Evolutionary conservation across 345 rosid species (phyloP), one percentile per base, ranked within the genome.

Genomic region (Eucalyptus globulus): DNA sequence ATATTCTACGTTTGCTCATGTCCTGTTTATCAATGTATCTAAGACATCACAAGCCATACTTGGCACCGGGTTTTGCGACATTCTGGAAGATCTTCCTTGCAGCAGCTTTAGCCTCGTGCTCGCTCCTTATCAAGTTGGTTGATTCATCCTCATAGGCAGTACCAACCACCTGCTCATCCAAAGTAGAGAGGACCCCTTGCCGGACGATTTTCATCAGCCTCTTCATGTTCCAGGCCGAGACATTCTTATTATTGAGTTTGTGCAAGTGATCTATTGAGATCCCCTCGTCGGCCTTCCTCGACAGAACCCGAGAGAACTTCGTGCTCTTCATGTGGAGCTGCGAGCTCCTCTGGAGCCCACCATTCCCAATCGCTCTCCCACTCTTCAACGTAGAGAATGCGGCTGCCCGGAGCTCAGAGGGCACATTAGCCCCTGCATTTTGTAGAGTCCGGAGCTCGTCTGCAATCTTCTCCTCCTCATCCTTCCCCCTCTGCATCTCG

Each of bases 171-270:
- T 96, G 98, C 88, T 98, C 99, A 43, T 96, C 99, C 91, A 98
- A 88, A 34, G 99, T 98, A 7, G 98, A 90, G 51, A 98, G 91
- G 1, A 96, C 91, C 19, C 96, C 99, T 8, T 93, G 91, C 89
- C 96, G 92, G 16, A 98, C 99, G 69, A 98, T 94, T 47, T 96
- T 98, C 93, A 98, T 93, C 93, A 98, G 91, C 88, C 98, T 95
- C 94, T 98, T 98, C 99, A 98, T 98, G 86, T 95, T 97, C 99
- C 99, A 98, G 31, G 99, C 99, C 3, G 99, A 98, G 16, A 98
- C 87, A 47, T 98, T 98, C 95, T 93, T 94, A 21, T 91, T 90
- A 81, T 95, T 98, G 87, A 98, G 92, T 91, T 93, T 96, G 34
- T 96, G 98, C 88, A 98, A 87, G 50, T 95, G 92, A 37, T 96